These are phyloP conservation scores for Acer negundo DNA, from an alignment of 345 rosid genomes.

Conservation along the genomic window DNA sequence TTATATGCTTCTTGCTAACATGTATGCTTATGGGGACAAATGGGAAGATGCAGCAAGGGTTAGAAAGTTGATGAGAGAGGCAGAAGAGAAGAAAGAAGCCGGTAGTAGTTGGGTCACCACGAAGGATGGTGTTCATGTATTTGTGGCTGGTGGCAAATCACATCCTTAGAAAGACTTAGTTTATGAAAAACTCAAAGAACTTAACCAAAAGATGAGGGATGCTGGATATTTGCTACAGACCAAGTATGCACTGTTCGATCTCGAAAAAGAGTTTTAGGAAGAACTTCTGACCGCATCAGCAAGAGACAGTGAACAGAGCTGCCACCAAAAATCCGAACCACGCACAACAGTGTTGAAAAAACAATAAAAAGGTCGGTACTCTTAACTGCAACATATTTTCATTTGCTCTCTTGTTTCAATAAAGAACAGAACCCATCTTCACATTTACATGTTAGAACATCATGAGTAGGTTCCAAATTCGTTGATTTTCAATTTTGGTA, in stretches of 20 bases:
- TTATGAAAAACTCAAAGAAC: slow-evolving; percentile 73
- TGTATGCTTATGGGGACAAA: slow-evolving; percentile 80
- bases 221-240: slow-evolving; percentile 81
- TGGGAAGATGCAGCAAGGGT: slow-evolving; percentile 81
- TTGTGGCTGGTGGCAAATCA: slow-evolving; percentile 75
- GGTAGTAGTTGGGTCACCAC: slow-evolving; percentile 95
- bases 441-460: no score
- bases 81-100: slow-evolving; percentile 82
- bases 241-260: slow-evolving; percentile 71
- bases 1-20: slow-evolving; percentile 85
- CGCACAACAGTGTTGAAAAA: not conserved
- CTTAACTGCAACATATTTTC: not conserved
- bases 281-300: slow-evolving; percentile 40
- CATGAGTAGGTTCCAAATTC: slow-evolving; percentile 9
- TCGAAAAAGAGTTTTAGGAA: slow-evolving; percentile 83
- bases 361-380: not conserved
- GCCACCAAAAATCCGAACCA: not conserved
- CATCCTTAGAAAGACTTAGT: slow-evolving; percentile 67
- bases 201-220: slow-evolving; percentile 69
- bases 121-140: slow-evolving; percentile 88
- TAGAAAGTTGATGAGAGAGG: slow-evolving; percentile 71
- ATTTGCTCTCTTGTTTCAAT: not conserved
- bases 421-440: not conserved
- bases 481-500: no score
- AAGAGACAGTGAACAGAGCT: not conserved